phyloP scores from a whole-genome alignment of 345 rosid species.

The Eutrema japonicum region DNA sequence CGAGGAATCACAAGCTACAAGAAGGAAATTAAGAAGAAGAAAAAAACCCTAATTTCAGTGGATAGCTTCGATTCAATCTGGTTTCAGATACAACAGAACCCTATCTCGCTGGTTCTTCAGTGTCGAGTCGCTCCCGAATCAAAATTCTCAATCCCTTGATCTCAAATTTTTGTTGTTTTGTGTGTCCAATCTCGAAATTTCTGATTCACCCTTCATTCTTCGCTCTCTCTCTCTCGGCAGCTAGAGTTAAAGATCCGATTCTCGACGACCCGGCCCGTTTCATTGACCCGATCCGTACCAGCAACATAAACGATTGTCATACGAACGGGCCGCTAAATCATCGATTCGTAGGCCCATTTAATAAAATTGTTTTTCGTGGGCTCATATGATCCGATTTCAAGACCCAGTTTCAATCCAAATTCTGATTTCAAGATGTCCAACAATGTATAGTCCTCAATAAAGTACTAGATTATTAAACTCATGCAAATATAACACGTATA shows the following conservation, averaged over 20 bases:
- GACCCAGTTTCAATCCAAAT: neutral
- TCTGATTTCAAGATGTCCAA: neutral
- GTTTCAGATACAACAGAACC: neutral
- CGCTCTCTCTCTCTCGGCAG: conserved; percentile 2
- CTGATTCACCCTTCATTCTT: conserved; percentile 31
- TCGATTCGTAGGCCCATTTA: neutral
- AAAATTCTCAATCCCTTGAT: neutral
- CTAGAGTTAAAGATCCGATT: conserved; percentile 24
- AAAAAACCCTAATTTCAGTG: conserved; percentile 24
- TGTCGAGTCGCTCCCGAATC: neutral
- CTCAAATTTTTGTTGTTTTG: neutral
- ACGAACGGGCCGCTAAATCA: neutral
- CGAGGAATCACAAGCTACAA: conserved; percentile 6
- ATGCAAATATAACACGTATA: no score
- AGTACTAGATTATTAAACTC: neutral
- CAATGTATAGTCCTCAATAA: neutral
- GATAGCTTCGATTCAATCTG: conserved; percentile 9
- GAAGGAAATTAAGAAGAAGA: neutral
- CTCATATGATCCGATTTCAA: neutral
- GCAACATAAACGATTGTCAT: no score
- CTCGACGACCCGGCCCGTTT: conserved; percentile 31
- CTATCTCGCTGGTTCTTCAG: conserved; percentile 15
- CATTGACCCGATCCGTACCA: conserved; percentile 5
- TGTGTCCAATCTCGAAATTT: conserved; percentile 5
- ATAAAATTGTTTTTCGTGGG: neutral